These are phyloP conservation scores for Quercus variabilis DNA, from an alignment of 306 rosid genomes.

Conservation along the genomic window DNA sequence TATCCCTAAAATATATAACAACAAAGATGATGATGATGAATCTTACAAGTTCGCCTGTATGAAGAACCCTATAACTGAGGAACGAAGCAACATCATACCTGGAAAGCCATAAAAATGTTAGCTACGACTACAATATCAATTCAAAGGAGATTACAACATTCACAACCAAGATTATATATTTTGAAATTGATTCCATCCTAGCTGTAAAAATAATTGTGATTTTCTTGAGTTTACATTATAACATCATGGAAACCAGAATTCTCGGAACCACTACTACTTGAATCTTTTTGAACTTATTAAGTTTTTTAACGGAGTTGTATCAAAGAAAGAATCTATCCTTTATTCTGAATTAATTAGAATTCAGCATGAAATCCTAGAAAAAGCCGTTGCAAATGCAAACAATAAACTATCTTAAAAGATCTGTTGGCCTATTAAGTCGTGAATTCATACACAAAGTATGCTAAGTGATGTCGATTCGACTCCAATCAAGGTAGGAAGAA, in stretches of 20 bases:
- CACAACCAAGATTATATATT: not conserved
- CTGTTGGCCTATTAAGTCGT: not conserved
- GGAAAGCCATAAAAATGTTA: slow-evolving; percentile 27
- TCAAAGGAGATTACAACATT: slow-evolving; percentile 3
- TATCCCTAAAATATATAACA: not conserved
- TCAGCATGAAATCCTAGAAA: not conserved
- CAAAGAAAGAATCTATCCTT: not conserved
- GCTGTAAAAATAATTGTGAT: not conserved
- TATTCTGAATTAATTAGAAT: not conserved
- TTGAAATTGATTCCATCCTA: not conserved
- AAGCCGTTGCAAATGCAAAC: not conserved
- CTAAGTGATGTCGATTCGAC: not conserved
- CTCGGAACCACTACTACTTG: not conserved
- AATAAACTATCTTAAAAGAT: not conserved
- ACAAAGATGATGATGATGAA: slow-evolving; percentile 8
- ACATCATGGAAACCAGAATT: not conserved
- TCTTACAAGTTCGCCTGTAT: slow-evolving; percentile 82
- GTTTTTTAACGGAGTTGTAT: not conserved
- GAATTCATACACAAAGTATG: not conserved
- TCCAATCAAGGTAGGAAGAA: not conserved
- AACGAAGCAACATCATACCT: slow-evolving; percentile 86
- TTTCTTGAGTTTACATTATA: not conserved
- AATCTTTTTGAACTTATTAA: not conserved
- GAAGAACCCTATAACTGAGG: slow-evolving; percentile 48
- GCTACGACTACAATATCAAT: not conserved